These are phyloP conservation scores for Emericellopsis cladophorae DNA, from an alignment of 2,329 filamentous ascomycete species.

Conservation along the genomic window DNA sequence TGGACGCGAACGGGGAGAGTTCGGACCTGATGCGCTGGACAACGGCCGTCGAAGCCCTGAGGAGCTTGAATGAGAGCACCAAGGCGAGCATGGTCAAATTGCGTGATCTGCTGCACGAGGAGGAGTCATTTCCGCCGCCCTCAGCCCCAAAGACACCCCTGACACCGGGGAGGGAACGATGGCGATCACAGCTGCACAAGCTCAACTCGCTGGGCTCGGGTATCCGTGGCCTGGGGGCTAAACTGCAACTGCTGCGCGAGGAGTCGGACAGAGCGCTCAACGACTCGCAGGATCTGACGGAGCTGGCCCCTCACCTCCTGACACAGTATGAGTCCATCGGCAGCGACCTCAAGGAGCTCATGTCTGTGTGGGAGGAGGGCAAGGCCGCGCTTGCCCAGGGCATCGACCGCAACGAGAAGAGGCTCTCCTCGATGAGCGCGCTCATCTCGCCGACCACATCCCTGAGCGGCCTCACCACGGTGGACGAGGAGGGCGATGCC, in stretches of 20 bases:
- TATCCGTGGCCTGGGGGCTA: constrained; percentile 85
- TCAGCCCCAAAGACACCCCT: constrained; percentile 43
- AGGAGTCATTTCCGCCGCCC: constrained; percentile 51
- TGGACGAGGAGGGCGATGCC: constrained; percentile 35
- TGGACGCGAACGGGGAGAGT: constrained; percentile 70
- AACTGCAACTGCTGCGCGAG: constrained; percentile 82
- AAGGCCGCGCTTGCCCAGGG: constrained; percentile 71
- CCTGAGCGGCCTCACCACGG: constrained; percentile 54
- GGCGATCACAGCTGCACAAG: constrained; percentile 78
- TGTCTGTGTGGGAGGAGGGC: constrained; percentile 79
- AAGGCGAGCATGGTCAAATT: constrained; percentile 51
- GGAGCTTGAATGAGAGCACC: constrained; percentile 49
- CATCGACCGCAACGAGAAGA: constrained; percentile 68
- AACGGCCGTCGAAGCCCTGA: constrained; percentile 63
- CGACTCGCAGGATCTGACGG: constrained; percentile 56
- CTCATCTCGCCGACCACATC: constrained; percentile 47
- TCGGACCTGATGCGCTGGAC: constrained; percentile 70
- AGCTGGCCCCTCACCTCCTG: constrained; percentile 69
- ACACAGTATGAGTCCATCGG: constrained; percentile 92
- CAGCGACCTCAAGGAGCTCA: constrained; percentile 65
- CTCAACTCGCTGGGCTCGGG: constrained; percentile 80
- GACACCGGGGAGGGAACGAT: constrained; percentile 67
- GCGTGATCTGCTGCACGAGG: constrained; percentile 59
- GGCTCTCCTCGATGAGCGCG: constrained; percentile 49
- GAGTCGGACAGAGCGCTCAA: constrained; percentile 74